Conservation (phyloP, 352 stramenopile species). For the Phytophthora melonis region DNA sequence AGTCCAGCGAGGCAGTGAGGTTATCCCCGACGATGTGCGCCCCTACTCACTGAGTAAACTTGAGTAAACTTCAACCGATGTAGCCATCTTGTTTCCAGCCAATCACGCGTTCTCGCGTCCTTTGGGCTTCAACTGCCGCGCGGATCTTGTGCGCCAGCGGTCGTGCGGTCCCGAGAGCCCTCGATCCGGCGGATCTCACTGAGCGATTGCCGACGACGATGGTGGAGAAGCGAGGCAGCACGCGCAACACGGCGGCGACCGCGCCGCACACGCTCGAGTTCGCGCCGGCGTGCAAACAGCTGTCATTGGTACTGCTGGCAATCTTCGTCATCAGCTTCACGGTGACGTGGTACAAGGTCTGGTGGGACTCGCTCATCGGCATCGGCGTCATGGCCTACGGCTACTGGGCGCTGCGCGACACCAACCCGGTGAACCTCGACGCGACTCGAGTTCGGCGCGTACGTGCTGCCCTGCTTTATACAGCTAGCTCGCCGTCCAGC, state of each 20-base stretch:
- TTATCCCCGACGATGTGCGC: not conserved
- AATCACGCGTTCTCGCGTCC: slow-evolving; percentile 17
- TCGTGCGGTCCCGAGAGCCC: slow-evolving; percentile 11
- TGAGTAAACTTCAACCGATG: not conserved
- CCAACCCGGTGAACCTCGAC: slow-evolving; percentile 56
- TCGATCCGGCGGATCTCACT: slow-evolving; percentile 8
- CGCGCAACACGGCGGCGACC: not conserved
- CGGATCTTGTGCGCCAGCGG: slow-evolving; percentile 34
- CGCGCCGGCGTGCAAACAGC: slow-evolving; percentile 65
- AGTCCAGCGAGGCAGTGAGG: slow-evolving; percentile 1
- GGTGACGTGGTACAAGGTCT: slow-evolving; percentile 84
- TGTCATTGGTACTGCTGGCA: slow-evolving; percentile 59
- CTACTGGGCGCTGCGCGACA: slow-evolving; percentile 65
- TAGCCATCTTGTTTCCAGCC: slow-evolving; percentile 24
- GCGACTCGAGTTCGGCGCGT: slow-evolving; percentile 42
- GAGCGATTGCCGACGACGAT: slow-evolving; percentile 17
- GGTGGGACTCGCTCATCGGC: slow-evolving; percentile 81
- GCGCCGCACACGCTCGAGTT: slow-evolving; percentile 73
- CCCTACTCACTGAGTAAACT: too few species aligned
- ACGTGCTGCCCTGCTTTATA: not conserved
- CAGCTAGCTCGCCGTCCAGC: not conserved
- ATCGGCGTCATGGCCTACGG: slow-evolving; percentile 55
- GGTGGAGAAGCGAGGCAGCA: slow-evolving; percentile 30
- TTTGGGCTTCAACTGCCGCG: slow-evolving; percentile 25
- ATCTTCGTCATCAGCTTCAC: slow-evolving; percentile 72